These are phyloP conservation scores for Taphrina communis DNA, from an alignment of 1,139 yeast genomes.

Conservation along the genomic window DNA sequence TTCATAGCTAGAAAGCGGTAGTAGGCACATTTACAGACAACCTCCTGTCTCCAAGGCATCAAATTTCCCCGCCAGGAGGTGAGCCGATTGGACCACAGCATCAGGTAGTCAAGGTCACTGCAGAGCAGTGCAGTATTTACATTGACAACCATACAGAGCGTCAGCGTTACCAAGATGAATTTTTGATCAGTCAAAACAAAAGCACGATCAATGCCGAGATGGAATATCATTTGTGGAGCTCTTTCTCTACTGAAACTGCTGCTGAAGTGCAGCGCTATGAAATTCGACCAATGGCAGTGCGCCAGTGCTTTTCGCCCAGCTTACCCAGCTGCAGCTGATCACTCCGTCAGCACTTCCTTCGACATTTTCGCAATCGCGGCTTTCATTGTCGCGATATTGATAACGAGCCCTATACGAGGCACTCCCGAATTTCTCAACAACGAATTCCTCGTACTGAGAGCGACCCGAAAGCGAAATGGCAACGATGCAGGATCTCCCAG, in stretches of 20 bases:
- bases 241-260: not conserved
- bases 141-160: slow-evolving; percentile 4
- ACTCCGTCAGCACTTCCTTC: slow-evolving; percentile 1
- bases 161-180: slow-evolving; percentile 8
- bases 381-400: slow-evolving; percentile 12
- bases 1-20: not conserved
- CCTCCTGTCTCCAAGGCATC: not conserved
- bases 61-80: not conserved
- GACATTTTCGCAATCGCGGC: slow-evolving; percentile 14
- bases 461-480: slow-evolving; percentile 15
- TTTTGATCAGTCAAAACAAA: slow-evolving; percentile 13
- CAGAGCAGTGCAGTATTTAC: not conserved
- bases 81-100: no score
- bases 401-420: slow-evolving; percentile 27
- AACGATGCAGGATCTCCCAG: slow-evolving; percentile 20
- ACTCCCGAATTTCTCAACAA: slow-evolving; percentile 7
- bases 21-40: not conserved
- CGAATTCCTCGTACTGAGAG: slow-evolving; percentile 23
- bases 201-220: no score
- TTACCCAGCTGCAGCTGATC: slow-evolving; percentile 6
- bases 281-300: not conserved
- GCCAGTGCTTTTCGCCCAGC: not conserved
- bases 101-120: no score
- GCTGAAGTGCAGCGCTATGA: not conserved
- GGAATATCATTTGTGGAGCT: no score